These are phyloP conservation scores for Penicillium angulare DNA, from an alignment of 495 filamentous ascomycete genomes.

Conservation along the genomic window DNA sequence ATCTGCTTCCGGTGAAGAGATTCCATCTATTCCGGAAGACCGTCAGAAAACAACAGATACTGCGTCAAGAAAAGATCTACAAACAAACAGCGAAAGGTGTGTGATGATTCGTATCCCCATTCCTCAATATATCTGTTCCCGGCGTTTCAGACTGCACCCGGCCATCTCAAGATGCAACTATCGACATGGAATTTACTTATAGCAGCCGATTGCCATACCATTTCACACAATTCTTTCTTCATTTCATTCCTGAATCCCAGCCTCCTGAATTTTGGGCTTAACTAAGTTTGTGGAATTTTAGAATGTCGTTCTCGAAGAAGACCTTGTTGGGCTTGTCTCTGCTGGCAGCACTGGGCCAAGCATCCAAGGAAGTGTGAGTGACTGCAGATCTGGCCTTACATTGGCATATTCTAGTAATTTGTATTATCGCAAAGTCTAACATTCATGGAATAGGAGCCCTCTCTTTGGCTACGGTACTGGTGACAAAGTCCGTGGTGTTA, in stretches of 20 bases:
- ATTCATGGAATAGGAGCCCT: slow-evolving; percentile 6
- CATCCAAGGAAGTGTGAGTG: slow-evolving; percentile 11
- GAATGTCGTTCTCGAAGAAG: slow-evolving; percentile 37
- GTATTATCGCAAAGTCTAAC: no score
- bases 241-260: slow-evolving; percentile 26
- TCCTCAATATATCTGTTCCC: slow-evolving; percentile 13
- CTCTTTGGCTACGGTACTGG: slow-evolving; percentile 44
- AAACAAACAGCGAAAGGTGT: slow-evolving; percentile 11
- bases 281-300: slow-evolving; percentile 17
- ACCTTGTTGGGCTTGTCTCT: slow-evolving; percentile 37
- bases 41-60: neutral
- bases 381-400: no score
- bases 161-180: slow-evolving; percentile 4
- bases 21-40: slow-evolving; percentile 7
- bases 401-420: no score
- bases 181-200: slow-evolving; percentile 36
- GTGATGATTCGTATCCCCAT: neutral
- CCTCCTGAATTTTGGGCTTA: slow-evolving; percentile 19
- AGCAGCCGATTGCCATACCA: slow-evolving; percentile 35
- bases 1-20: slow-evolving; percentile 21
- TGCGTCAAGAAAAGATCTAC: slow-evolving; percentile 11
- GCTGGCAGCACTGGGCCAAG: slow-evolving; percentile 31
- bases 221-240: slow-evolving; percentile 22
- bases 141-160: slow-evolving; percentile 16
- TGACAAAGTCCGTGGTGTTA: slow-evolving; percentile 52